phyloP scores from a whole-genome alignment of 139 green algal genomes.

The Chlorella ohadii region DNA sequence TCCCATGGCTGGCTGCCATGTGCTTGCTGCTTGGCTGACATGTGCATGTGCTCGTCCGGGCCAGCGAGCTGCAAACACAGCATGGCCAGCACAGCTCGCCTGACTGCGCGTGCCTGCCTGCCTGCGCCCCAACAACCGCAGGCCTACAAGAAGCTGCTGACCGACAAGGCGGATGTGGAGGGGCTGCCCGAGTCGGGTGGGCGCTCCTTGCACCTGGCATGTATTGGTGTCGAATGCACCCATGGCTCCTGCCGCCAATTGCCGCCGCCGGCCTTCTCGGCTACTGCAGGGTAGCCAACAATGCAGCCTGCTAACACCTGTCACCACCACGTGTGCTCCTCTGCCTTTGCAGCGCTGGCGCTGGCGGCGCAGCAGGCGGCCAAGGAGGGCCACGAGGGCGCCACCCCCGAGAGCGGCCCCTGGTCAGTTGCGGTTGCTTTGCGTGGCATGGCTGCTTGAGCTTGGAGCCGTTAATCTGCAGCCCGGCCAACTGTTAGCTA shows the following conservation, averaged over 20 bases:
- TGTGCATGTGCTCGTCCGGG: too few species aligned
- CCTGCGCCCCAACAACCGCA: slow-evolving; percentile 18
- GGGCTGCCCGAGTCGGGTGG: slow-evolving; percentile 71
- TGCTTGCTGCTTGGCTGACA: too few species aligned
- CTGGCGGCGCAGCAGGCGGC: slow-evolving; percentile 65
- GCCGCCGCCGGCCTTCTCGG: too few species aligned
- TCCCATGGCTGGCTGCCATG: too few species aligned
- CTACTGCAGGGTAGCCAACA: neutral
- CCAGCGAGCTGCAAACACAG: too few species aligned
- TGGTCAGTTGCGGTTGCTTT: too few species aligned
- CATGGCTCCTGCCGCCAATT: neutral
- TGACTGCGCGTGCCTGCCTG: too few species aligned
- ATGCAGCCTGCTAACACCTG: neutral
- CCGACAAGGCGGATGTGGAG: slow-evolving; percentile 78
- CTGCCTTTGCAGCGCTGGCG: slow-evolving; percentile 53
- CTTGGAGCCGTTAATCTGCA: too few species aligned
- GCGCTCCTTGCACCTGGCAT: too few species aligned
- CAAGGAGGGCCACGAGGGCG: slow-evolving; percentile 76
- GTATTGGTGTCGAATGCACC: neutral
- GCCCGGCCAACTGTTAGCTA: too few species aligned
- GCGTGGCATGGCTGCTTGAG: too few species aligned
- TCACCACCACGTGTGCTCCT: neutral
- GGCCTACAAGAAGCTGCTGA: slow-evolving; percentile 89
- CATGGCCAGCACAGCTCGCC: too few species aligned
- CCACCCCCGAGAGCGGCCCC: slow-evolving; percentile 85